These are phyloP conservation scores for Recurvomyces mirabilis DNA, from an alignment of 495 filamentous ascomycete species.

Conservation along the genomic window DNA sequence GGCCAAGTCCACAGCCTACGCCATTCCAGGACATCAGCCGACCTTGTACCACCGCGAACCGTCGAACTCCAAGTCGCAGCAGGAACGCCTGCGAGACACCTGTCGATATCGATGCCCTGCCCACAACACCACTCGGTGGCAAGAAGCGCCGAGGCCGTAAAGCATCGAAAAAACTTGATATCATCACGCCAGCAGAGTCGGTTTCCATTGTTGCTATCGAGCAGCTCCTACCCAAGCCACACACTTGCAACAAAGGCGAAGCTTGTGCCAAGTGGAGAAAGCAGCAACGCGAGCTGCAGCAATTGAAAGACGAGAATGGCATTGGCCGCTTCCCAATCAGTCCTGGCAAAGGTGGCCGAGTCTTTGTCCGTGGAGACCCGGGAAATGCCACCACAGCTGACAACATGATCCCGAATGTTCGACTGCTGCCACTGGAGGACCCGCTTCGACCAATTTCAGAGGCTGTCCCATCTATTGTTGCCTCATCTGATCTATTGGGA, in stretches of 20 bases:
- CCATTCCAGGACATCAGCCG: conserved; percentile 32
- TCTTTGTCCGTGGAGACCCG: conserved; percentile 60
- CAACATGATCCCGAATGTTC: conserved; percentile 34
- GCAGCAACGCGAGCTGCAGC: conserved; percentile 56
- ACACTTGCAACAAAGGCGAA: conserved; percentile 83
- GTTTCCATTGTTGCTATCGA: conserved; percentile 90
- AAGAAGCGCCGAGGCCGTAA: conserved; percentile 38
- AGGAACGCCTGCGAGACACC: conserved; percentile 22
- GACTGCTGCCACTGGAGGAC: conserved; percentile 12
- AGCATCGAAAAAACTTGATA: conserved; percentile 35
- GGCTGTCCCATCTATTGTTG: conserved; percentile 65
- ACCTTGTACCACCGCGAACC: conserved; percentile 24
- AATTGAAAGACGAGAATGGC: conserved; percentile 53
- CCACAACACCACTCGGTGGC: conserved; percentile 27
- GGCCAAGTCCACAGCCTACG: conserved; percentile 36
- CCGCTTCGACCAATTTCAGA: conserved; percentile 45
- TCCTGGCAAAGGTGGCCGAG: conserved; percentile 40
- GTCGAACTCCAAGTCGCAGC: conserved; percentile 20
- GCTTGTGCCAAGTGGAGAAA: conserved; percentile 70
- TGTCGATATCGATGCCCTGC: conserved; percentile 26
- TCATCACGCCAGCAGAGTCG: conserved; percentile 64
- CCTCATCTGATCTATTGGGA: conserved; percentile 81
- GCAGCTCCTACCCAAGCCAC: conserved; percentile 70
- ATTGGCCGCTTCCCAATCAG: conserved; percentile 40
- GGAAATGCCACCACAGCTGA: conserved; percentile 56